Evolutionary conservation across 2,329 filamentous ascomycete genomes (phyloP), one percentile per base, ranked within the genome.

Genomic region (Scytalidium sp.): DNA sequence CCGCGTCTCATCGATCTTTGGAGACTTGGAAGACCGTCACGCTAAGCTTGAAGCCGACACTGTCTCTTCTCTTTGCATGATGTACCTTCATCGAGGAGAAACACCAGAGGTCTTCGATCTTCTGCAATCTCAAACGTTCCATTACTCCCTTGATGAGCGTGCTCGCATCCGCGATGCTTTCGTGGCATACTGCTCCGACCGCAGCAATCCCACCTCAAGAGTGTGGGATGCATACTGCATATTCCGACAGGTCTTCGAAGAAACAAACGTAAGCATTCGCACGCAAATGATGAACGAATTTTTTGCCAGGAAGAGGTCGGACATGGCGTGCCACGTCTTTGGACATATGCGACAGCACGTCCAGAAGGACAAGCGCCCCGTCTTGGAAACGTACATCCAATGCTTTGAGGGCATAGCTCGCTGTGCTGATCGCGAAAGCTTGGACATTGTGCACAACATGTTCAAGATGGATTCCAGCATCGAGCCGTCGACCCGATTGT

Each of bases 381-480:
- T 76, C 2, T 69, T 80, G 9, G 84, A 89, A 41, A 88, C 87
- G 4, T 99, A 99, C 64, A 79, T 89, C 3, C 72, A 78, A 27
- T 92, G 85, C 54, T 86, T 97, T 50, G 81, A 88, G 52, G 89
- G 90, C 2, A 80, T 96, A 20, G 85, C 85, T 3, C 67, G 69
- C n/a, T 68, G 70, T 40, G 70, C 75, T 8, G 83, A 88, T 59
- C 62, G 70, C 1, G 83, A 88, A 49, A 84, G 83, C 40, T 72
- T 97, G 19, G 81, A 84, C 51, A 81, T 87, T 54, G 81, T 96
- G 2, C 88, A 96, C 71, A 96, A 97, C 64, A 93, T 96, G 82
- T 77, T 97, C 57, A 97, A 96, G 71, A 85, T 97, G 67, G 94
- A 99, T 66, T 79, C 85, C n/a, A 80, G 82, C 40, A 78, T 97